Evolutionary conservation across 2,329 filamentous ascomycete species (phyloP).

Genomic region (Sporothrix globosa): DNA sequence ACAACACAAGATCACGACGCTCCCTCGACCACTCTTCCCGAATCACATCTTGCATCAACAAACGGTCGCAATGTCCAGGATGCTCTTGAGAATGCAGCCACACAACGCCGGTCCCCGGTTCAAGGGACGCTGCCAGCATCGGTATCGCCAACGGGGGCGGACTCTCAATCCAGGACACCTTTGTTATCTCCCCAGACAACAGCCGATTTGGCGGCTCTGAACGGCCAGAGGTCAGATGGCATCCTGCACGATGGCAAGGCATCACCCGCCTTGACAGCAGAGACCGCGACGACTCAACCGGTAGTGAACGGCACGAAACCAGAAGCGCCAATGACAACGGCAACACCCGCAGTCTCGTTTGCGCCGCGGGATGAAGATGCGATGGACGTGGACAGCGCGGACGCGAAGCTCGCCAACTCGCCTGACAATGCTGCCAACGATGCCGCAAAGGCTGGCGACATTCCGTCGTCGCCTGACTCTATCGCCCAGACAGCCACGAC

Average conservation of each 20-base stretch:
- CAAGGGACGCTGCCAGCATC: neutral
- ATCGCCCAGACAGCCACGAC: slow-evolving; percentile 75
- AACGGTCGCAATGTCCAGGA: slow-evolving; percentile 5
- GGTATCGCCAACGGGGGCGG: neutral
- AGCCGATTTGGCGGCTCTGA: slow-evolving; percentile 3
- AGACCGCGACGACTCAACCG: neutral
- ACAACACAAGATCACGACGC: slow-evolving; percentile 17
- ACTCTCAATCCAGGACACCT: slow-evolving; percentile 6
- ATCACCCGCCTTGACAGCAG: neutral
- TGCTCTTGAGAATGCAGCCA: neutral
- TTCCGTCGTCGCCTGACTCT: slow-evolving; percentile 62
- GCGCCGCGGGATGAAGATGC: neutral
- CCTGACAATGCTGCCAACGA: slow-evolving; percentile 13
- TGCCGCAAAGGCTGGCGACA: slow-evolving; percentile 44
- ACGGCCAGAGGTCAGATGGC: neutral
- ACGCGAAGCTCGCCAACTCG: neutral
- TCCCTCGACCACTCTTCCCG: neutral
- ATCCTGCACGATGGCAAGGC: neutral
- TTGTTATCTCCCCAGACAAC: slow-evolving; percentile 14
- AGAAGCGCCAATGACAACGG: neutral
- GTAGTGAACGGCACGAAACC: neutral
- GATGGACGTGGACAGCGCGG: slow-evolving; percentile 25
- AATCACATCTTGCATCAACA: neutral
- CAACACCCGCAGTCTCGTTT: slow-evolving; percentile 13
- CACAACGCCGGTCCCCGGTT: slow-evolving; percentile 3